Evolutionary conservation across 140 eudicot genomes (phyloP), one percentile per base, ranked within the genome.

Genomic region (Oenanthe javanica): DNA sequence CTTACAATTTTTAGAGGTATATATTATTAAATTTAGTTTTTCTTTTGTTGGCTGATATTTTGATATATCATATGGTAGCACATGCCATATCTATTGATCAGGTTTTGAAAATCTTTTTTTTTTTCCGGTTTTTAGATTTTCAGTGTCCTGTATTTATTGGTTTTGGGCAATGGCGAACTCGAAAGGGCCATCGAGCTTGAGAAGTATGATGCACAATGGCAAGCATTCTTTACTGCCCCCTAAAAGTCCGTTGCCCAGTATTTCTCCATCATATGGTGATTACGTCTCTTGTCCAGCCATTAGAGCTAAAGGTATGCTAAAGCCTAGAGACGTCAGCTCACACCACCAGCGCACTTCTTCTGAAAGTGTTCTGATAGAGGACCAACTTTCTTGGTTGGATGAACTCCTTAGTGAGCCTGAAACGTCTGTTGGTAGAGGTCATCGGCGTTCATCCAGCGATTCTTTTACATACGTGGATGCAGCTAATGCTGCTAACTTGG

Each of bases 351-450:
- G 97, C 67, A 90, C 97, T 81, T 95, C 97, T 48, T 95, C 99
- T 27, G 99, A 92, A 81, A 95, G 99, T 79, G 79, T 86, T 84
- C 79, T 90, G 77, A 87, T 92, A 36, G 99, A 95, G 84, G 99
- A 95, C 66, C 97, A 95, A 80, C 99, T 97, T 74, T 92, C 95
- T 63, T 95, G 99, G 99, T 84, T 95, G 47, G 99, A 95, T 86
- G 99, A 95, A 67, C 97, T 95, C 80, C 97, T 95, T 40, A 85
- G 87, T 77, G 99, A 95, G 89, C 99, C 99, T 52, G 99, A 92
- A 73, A 84, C 97, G 25, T 97, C 96, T 79, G 96, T 90, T 23
- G 92, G 87, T 18, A 89, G 89, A 92, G 91, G 96, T 76, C 99
- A 95, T 79, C 89, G 99, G 42, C 99, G 97, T 71, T 90, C 99